Evolutionary conservation across 208 protist genomes (phyloP).

Genomic region (Leishmania guyanensis): DNA sequence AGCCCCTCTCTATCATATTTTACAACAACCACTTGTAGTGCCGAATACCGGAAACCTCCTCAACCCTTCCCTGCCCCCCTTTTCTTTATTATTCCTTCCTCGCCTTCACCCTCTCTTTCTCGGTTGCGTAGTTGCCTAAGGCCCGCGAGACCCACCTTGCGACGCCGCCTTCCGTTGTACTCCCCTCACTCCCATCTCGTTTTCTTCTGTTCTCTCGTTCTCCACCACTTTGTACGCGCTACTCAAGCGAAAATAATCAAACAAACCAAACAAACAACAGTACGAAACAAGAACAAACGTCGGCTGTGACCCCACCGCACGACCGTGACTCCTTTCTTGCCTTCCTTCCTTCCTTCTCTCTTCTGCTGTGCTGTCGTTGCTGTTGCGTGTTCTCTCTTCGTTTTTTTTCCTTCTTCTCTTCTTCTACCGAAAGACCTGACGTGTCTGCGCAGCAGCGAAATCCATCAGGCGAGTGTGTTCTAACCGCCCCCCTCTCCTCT

Average conservation of each 20-base stretch:
- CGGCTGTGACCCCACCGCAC: not conserved
- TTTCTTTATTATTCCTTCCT: not conserved
- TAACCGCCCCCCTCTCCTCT: not conserved
- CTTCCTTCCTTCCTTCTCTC: not conserved
- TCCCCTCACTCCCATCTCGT: not conserved
- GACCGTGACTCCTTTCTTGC: not conserved
- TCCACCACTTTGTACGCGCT: not conserved
- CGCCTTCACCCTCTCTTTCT: not conserved
- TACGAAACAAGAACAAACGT: no score
- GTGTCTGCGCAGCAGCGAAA: not conserved
- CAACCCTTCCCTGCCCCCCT: not conserved
- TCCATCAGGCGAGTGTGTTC: not conserved
- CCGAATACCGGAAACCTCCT: not conserved
- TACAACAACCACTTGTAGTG: no score
- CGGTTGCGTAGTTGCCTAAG: not conserved
- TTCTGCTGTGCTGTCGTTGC: no score
- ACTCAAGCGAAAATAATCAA: not conserved
- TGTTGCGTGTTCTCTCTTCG: not conserved
- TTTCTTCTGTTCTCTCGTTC: not conserved
- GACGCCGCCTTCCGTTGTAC: not conserved
- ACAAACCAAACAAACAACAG: no score
- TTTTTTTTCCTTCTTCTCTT: not conserved
- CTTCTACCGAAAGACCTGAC: not conserved
- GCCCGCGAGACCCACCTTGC: not conserved
- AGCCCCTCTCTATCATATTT: no score